A percentile compares a stretch with the other conserved stretches of the same genome.
phyloP scores from a whole-genome alignment of 2,329 filamentous ascomycete genomes.

The Exophiala aquamarina region DNA sequence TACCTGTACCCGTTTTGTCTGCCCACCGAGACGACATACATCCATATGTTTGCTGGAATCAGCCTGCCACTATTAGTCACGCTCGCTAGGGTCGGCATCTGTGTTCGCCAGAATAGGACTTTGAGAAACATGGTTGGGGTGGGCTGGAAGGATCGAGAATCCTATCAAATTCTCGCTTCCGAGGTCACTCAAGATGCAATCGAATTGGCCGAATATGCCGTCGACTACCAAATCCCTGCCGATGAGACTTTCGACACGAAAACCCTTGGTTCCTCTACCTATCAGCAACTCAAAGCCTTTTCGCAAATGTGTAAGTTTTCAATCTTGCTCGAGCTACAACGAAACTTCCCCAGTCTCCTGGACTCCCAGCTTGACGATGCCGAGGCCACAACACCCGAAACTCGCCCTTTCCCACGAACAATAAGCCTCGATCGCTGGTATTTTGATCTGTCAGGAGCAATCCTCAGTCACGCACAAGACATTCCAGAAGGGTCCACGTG shows the following conservation, averaged over 20 bases:
- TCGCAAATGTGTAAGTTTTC: slow-evolving; percentile 18
- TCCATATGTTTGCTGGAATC: slow-evolving; percentile 19
- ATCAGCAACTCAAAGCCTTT: slow-evolving; percentile 14
- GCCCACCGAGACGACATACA: slow-evolving; percentile 14
- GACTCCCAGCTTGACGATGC: slow-evolving; percentile 6
- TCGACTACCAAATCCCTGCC: slow-evolving; percentile 14
- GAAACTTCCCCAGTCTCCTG: slow-evolving; percentile 16
- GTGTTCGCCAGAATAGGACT: slow-evolving; percentile 14
- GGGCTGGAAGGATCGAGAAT: slow-evolving; percentile 15
- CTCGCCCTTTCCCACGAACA: slow-evolving; percentile 4
- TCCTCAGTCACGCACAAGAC: slow-evolving; percentile 15
- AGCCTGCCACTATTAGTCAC: slow-evolving; percentile 16
- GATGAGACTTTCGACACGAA: slow-evolving; percentile 17
- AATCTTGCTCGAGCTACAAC: slow-evolving; percentile 17
- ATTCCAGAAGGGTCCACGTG: slow-evolving; percentile 18
- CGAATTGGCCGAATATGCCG: slow-evolving; percentile 10
- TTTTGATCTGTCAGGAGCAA: slow-evolving; percentile 14
- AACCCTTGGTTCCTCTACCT: slow-evolving; percentile 12
- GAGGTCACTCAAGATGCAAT: slow-evolving; percentile 15
- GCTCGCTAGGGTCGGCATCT: slow-evolving; percentile 14
- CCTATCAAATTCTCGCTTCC: slow-evolving; percentile 13
- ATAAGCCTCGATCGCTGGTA: slow-evolving; percentile 13
- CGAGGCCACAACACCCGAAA: slow-evolving; percentile 4
- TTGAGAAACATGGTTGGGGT: slow-evolving; percentile 15
- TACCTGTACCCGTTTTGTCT: slow-evolving; percentile 12